Conservation (phyloP, 352 stramenopile species). For the Pythium apleroticum region DNA sequence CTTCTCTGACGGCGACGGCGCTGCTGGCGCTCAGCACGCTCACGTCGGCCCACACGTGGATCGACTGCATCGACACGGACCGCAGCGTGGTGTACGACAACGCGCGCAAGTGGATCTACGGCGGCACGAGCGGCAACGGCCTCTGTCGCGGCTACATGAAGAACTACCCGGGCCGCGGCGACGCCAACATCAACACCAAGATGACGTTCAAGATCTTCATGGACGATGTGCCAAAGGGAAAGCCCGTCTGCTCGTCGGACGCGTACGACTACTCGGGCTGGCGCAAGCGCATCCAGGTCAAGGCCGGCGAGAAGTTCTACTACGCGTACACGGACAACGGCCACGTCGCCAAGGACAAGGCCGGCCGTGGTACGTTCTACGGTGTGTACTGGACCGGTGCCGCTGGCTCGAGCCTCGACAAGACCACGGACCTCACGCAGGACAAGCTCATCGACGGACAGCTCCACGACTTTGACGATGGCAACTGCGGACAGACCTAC, state of each 20-base stretch:
- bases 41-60: slow-evolving; percentile 52
- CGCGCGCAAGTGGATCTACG: slow-evolving; percentile 53
- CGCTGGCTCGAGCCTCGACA: slow-evolving; percentile 36
- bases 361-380: slow-evolving; percentile 50
- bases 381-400: slow-evolving; percentile 62
- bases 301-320: slow-evolving; percentile 48
- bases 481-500: slow-evolving; percentile 56
- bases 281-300: slow-evolving; percentile 42
- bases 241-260: slow-evolving; percentile 36
- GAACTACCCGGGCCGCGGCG: slow-evolving; percentile 56
- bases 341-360: slow-evolving; percentile 63
- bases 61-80: slow-evolving; percentile 71
- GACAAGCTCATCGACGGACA: slow-evolving; percentile 62
- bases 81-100: slow-evolving; percentile 58
- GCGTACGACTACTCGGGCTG: slow-evolving; percentile 39
- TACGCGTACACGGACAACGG: slow-evolving; percentile 67
- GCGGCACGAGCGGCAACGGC: slow-evolving; percentile 39
- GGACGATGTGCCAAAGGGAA: slow-evolving; percentile 35
- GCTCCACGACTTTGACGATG: slow-evolving; percentile 68
- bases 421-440: slow-evolving; percentile 48
- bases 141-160: slow-evolving; percentile 66
- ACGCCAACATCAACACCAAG: slow-evolving; percentile 37
- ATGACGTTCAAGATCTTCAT: slow-evolving; percentile 61
- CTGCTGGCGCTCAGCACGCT: slow-evolving; percentile 8
- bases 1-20: slow-evolving; percentile 10